A percentile compares a stretch with the other conserved stretches of the same genome.
Conservation (phyloP, 331 rosid species). For the Pyrus hybrid region DNA sequence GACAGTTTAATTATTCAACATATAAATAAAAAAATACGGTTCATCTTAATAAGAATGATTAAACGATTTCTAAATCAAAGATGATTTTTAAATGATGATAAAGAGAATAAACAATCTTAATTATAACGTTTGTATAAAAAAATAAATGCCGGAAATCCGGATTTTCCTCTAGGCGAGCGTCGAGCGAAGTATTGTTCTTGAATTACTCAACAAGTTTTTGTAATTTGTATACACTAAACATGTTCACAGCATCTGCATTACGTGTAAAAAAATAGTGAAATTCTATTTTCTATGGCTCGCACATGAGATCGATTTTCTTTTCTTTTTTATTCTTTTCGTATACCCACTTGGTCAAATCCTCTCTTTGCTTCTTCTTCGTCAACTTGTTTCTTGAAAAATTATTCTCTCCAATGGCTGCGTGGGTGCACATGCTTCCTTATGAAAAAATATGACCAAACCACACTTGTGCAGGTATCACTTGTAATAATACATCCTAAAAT, state of each 20-base stretch:
- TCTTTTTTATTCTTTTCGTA: neutral
- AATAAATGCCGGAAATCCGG: no score
- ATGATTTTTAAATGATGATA: no score
- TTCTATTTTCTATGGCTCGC: neutral
- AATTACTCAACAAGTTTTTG: no score
- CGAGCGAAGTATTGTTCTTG: no score
- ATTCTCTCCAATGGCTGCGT: neutral
- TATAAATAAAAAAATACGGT: no score
- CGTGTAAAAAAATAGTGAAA: neutral
- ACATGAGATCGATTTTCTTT: neutral
- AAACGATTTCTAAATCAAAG: no score
- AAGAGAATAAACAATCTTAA: no score
- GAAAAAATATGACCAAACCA: neutral
- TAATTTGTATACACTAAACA: neutral
- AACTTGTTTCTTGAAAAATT: neutral
- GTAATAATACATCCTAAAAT: neutral
- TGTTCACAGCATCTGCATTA: neutral
- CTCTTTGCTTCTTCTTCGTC: neutral
- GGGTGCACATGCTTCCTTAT: constrained; percentile 2
- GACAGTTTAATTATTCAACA: no score
- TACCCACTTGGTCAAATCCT: constrained; percentile 8
- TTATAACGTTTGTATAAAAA: no score
- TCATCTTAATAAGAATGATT: no score
- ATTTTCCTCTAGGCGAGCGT: no score
- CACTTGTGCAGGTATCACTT: neutral